Evolutionary conservation across 306 rosid genomes (phyloP), one percentile per base, ranked within the genome.

Genomic region (Lagenaria siceraria): DNA sequence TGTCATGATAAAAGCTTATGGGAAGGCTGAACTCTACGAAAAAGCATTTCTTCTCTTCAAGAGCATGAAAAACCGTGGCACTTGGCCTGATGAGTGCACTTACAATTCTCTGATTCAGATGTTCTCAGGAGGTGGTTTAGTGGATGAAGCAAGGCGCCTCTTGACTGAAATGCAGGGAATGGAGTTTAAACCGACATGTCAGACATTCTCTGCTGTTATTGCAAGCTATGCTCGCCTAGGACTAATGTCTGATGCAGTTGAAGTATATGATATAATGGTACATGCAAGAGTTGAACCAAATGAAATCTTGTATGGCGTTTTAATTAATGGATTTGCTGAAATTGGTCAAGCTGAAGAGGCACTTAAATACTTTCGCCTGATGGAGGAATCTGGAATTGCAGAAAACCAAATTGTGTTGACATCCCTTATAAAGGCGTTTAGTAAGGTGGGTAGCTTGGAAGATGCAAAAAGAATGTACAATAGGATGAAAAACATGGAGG

Each of bases 321-420:
- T 95, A 59, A 86, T 95, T 76, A 86, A 95, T 75, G 99, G 97
- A 60, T 95, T 87, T 87, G 96, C 92, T n/a, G 97, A 95, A 80
- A 66, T 78, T 77, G 93, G 97, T 71, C 88, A 71, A 74, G 88
- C 85, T 68, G 93, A 89, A 51, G 96, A 88, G 81, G 93, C 97
- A 63, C 86, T 89, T 38, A 31, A 83, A 69, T 92, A 84, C 82
- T 81, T 85, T 72, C 80, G 74, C 59, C 79, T 56, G 77, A 90
- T 95, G 96, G 87, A 92, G 81, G 83, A 88, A 74, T 88, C 88
- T 5, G 96, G 97, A 74, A 81, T 92, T 21, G 76, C 84, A 3
- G 89, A 83, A 61, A 95, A 95, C 81, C 81, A 80, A 76, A 82
- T 92, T 52, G 87, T 95, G 71, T 84, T 90, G 69, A 87, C 97